Conservation (phyloP, 2,329 filamentous ascomycete genomes). For the Pseudogymnoascus pannorum region DNA sequence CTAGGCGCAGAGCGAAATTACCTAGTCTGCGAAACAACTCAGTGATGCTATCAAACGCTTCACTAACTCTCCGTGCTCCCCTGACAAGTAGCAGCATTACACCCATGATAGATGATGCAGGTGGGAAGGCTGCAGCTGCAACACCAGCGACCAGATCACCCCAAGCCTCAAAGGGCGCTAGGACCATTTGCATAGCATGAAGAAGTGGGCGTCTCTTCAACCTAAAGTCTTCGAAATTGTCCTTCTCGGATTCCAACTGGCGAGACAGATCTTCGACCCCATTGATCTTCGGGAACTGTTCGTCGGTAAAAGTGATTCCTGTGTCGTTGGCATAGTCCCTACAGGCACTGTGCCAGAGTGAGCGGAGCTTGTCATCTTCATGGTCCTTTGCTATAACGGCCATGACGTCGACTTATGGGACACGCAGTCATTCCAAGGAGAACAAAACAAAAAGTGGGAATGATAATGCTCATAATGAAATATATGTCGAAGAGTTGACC, state of each 20-base stretch:
- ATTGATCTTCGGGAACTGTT: neutral
- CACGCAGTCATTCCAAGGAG: neutral
- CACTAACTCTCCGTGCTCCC: neutral
- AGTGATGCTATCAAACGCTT: neutral
- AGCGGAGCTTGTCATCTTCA: conserved; percentile 1
- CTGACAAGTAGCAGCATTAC: neutral
- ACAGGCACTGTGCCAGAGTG: neutral
- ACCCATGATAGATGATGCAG: neutral
- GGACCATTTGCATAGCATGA: conserved; percentile 4
- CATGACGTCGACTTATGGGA: neutral
- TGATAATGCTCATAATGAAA: neutral
- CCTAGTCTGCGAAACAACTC: neutral
- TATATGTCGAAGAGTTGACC: neutral
- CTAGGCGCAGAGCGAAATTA: neutral
- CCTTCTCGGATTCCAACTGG: neutral
- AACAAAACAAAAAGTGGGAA: neutral
- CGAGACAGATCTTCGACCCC: conserved; percentile 1
- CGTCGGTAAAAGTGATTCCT: neutral
- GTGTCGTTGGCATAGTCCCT: conserved; percentile 5
- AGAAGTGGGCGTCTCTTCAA: conserved; percentile 2
- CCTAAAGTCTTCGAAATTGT: conserved; percentile 5
- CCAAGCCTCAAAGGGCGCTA: conserved; percentile 3
- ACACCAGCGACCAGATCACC: neutral
- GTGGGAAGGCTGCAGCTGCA: neutral
- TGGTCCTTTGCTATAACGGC: neutral